Evolutionary conservation across 208 protist species (phyloP).

Genomic region (Perkinsela sp.): DNA sequence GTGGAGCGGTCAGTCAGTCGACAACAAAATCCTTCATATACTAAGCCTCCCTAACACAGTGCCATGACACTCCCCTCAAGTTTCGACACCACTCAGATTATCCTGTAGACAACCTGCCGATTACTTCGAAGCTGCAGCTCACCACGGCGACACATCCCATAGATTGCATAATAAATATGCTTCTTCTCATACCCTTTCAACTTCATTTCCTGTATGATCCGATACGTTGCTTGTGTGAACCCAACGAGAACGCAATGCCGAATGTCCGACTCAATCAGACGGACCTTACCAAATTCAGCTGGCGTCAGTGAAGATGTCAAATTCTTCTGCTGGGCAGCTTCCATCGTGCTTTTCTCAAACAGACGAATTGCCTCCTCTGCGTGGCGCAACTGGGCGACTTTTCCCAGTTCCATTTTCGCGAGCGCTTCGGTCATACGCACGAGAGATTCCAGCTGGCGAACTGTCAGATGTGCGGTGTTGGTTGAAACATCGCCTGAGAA

Average conservation of each 20-base stretch:
- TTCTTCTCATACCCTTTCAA: neutral
- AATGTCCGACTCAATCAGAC: neutral
- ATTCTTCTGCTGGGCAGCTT: conserved; percentile 14
- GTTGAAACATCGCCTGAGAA: conserved; percentile 1
- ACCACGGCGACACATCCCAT: neutral
- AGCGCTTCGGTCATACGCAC: conserved; percentile 86
- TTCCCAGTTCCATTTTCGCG: conserved; percentile 75
- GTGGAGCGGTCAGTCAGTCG: too few relatives aligned
- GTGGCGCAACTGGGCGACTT: conserved; percentile 46
- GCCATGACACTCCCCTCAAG: too few relatives aligned
- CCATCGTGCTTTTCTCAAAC: conserved; percentile 74
- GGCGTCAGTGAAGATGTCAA: neutral
- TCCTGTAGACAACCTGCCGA: neutral
- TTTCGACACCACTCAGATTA: too few relatives aligned
- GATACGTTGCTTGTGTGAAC: neutral
- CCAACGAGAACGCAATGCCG: neutral
- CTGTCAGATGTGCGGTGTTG: conserved; percentile 61
- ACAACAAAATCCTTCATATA: too few relatives aligned
- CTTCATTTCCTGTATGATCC: neutral
- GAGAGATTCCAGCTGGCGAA: conserved; percentile 74
- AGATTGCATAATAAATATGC: neutral
- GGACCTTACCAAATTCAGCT: neutral
- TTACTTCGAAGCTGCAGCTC: neutral
- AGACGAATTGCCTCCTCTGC: conserved; percentile 80
- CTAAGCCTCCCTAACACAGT: too few relatives aligned